A percentile compares a stretch with the other conserved stretches of the same genome.
Conservation (phyloP, 2,329 filamentous ascomycete genomes). For the Seiridium unicorne region DNA sequence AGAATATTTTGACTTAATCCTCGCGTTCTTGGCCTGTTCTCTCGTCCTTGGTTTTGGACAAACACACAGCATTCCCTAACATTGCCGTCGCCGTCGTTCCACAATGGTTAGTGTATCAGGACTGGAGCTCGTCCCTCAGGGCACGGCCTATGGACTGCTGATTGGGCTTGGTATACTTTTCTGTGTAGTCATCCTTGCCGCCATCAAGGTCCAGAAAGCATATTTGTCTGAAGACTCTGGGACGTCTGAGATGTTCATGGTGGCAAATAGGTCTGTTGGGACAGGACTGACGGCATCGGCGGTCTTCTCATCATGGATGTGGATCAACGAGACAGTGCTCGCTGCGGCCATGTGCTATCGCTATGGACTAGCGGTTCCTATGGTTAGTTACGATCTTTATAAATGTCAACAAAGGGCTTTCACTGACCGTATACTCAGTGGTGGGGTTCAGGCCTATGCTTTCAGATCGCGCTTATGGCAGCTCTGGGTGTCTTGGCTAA, state of each 20-base stretch:
- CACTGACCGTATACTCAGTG: constrained; percentile 22
- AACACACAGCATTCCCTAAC: not conserved
- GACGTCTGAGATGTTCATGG: constrained; percentile 44
- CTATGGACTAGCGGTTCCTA: constrained; percentile 21
- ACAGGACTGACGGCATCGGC: constrained; percentile 27
- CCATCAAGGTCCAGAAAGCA: constrained; percentile 41
- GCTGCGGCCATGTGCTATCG: constrained; percentile 30
- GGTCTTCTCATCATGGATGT: constrained; percentile 35
- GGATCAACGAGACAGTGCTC: constrained; percentile 41
- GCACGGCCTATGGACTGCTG: constrained; percentile 43
- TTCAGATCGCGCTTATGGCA: constrained; percentile 49
- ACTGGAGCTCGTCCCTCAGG: constrained; percentile 27
- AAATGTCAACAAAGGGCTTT: constrained; percentile 10
- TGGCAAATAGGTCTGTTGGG: constrained; percentile 29
- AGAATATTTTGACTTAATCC: not conserved
- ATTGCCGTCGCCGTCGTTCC: not conserved
- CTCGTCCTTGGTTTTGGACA: not conserved
- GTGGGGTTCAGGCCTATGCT: constrained; percentile 29
- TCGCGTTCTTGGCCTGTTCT: not conserved
- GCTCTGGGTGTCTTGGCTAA: constrained; percentile 47
- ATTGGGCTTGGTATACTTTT: constrained; percentile 47
- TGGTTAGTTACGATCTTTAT: constrained; percentile 5
- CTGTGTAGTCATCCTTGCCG: constrained; percentile 42
- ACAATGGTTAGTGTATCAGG: constrained; percentile 2
- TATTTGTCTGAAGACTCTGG: constrained; percentile 39